Base-by-base conservation (phyloP, 2,329 filamentous ascomycete species). In the Aspergillus sp. region DNA sequence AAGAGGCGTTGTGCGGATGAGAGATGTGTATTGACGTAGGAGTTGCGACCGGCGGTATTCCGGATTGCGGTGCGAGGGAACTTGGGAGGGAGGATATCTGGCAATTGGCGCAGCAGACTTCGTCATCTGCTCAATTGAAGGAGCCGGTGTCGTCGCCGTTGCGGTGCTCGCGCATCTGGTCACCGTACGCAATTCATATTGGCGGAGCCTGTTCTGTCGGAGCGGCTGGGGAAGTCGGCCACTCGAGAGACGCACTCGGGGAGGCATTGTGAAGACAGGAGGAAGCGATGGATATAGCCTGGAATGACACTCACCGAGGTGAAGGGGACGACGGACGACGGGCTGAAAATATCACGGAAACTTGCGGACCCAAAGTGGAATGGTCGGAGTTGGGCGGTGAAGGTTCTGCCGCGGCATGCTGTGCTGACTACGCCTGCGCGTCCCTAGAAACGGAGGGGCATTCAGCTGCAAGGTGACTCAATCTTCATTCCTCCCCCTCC, bases 21-120 rank as follows among this genome's bases (percentile, higher is more conserved):
- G 82, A 51, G 93, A 95, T 54, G 93, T 91, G 78, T 97, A 97
- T 69, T 90, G 87, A 59, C 93, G 87, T 66, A 90, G 85, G 20
- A 98, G 84, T 78, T 99, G 95, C 16, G 92, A 89, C 80, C 98
- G 96, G 74, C 94, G 90, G 70, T 89, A 89, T 73, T 96, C 90
- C 51, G 93, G 86, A 20, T 88, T 90, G 73, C 94, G 91, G 74
- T 96, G 90, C 56, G 91, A 96, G 4, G 91, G 92, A 2, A 93
- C 94, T 76, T 97, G 92, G 1, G 87, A 89, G 0, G 87, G 73
- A 55, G 85, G 82, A 66, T 81, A 84, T 69, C 80, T 79, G 32
- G 79, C 71, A 22, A 85, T 78, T 32, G 81, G 77, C 6, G 78
- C 71, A 56, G 72, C 67, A 1, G 80, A 77, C 32, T 58, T 71